Conservation (phyloP, 495 filamentous ascomycete species). For the Annulohypoxylon bovei region DNA sequence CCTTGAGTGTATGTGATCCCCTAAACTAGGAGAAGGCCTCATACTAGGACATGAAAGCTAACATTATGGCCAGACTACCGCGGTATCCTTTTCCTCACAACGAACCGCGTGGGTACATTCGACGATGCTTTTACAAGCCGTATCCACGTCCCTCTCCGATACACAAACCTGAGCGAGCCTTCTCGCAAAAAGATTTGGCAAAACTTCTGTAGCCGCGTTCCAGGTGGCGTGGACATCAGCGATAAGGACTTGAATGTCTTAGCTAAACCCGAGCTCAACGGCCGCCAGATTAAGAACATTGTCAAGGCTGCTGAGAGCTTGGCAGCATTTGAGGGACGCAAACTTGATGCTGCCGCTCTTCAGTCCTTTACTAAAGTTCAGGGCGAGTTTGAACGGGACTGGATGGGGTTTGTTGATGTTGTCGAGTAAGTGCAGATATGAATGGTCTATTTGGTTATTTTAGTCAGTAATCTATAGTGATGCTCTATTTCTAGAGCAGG, state of each 20-base stretch:
- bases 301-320: slow-evolving; percentile 62
- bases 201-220: slow-evolving; percentile 49
- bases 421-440: background rate
- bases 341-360: slow-evolving; percentile 18
- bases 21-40: background rate
- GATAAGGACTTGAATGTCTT: slow-evolving; percentile 55
- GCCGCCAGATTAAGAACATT: slow-evolving; percentile 71
- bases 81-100: slow-evolving; percentile 86
- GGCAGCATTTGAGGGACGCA: slow-evolving; percentile 48
- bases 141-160: slow-evolving; percentile 56
- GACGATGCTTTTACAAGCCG: slow-evolving; percentile 61
- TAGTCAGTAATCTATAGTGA: background rate
- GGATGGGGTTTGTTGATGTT: slow-evolving; percentile 30
- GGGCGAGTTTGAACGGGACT: slow-evolving; percentile 31
- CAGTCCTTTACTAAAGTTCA: slow-evolving; percentile 25
- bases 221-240: slow-evolving; percentile 46
- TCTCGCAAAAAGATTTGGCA: slow-evolving; percentile 56
- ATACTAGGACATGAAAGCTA: background rate
- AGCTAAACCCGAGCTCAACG: slow-evolving; percentile 61
- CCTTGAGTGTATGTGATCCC: slow-evolving; percentile 18
- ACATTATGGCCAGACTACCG: slow-evolving; percentile 56
- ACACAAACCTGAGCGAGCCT: slow-evolving; percentile 47
- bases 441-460: background rate
- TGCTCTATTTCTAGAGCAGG: background rate
- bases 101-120: slow-evolving; percentile 76